These are phyloP conservation scores for Rhynchospora breviuscula DNA, from an alignment of 176 grass and related monocot species.

Conservation along the genomic window DNA sequence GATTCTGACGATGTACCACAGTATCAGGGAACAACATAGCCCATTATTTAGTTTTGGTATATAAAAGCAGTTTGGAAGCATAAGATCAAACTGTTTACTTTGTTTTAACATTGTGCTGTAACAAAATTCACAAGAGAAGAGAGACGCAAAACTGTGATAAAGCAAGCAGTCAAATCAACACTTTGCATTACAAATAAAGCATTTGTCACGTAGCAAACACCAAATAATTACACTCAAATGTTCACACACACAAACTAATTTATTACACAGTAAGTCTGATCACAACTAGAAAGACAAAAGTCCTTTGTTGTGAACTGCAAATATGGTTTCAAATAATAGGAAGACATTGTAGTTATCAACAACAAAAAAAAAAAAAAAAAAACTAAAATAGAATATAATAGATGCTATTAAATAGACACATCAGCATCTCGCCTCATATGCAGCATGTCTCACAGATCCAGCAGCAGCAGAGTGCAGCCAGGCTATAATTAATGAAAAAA, in stretches of 20 bases:
- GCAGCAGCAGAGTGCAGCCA: conserved; percentile 82
- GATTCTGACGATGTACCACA: no score
- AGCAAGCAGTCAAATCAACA: neutral
- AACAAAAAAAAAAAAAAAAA: neutral
- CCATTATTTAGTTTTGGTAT: no score
- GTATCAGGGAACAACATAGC: no score
- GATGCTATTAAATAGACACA: neutral
- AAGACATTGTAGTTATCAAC: neutral
- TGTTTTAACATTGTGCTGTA: neutral
- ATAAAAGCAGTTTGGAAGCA: no score
- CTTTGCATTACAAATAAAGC: conserved; percentile 7
- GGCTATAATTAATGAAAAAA: conserved; percentile 29
- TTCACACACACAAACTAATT: neutral
- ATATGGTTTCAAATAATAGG: neutral
- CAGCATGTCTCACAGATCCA: conserved; percentile 94
- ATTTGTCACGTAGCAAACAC: neutral
- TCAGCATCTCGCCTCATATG: conserved; percentile 26
- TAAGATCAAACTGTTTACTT: no score
- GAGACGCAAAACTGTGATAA: neutral
- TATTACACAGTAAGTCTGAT: neutral
- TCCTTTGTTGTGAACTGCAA: neutral
- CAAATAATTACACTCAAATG: neutral
- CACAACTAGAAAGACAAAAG: neutral
- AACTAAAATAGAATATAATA: conserved; percentile 5
- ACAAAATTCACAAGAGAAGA: neutral